Evolutionary conservation across 1,139 yeast genomes (phyloP).

Genomic region (Yamadazyma conglobata): DNA sequence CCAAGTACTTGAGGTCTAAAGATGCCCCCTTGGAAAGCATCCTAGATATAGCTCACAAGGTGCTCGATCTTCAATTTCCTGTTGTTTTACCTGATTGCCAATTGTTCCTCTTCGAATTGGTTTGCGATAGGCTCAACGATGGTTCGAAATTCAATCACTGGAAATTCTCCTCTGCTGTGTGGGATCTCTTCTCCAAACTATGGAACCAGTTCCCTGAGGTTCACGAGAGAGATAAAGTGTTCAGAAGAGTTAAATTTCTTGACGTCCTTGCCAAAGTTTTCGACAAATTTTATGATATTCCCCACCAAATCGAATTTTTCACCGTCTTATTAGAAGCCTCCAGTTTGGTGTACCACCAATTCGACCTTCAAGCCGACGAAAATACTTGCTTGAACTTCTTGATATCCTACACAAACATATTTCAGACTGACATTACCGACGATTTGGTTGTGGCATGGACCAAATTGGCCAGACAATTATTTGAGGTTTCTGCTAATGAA

Average conservation of each 20-base stretch:
- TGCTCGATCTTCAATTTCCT: conserved; percentile 36
- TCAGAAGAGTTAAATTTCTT: conserved; percentile 30
- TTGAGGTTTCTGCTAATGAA: conserved; percentile 24
- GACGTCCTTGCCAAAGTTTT: conserved; percentile 18
- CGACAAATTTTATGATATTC: conserved; percentile 12
- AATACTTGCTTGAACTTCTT: conserved; percentile 12
- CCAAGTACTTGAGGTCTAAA: conserved; percentile 62
- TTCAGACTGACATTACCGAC: conserved; percentile 9
- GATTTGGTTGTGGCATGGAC: conserved; percentile 20
- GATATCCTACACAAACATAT: conserved; percentile 12
- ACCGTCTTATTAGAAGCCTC: conserved; percentile 18
- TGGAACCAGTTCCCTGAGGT: conserved; percentile 29
- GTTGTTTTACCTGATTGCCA: conserved; percentile 61
- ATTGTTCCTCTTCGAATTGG: conserved; percentile 59
- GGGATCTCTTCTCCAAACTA: conserved; percentile 44
- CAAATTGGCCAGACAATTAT: conserved; percentile 20
- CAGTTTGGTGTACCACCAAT: conserved; percentile 17
- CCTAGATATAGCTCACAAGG: conserved; percentile 34
- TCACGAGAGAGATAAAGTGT: conserved; percentile 24
- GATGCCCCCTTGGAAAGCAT: conserved; percentile 44
- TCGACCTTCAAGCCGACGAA: conserved; percentile 36
- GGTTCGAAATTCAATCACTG: conserved; percentile 33
- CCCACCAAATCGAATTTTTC: conserved; percentile 6
- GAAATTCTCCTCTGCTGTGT: conserved; percentile 37
- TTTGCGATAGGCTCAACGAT: conserved; percentile 65